Conservation (phyloP, 2,329 filamentous ascomycete genomes). For the Onygenales sp. region DNA sequence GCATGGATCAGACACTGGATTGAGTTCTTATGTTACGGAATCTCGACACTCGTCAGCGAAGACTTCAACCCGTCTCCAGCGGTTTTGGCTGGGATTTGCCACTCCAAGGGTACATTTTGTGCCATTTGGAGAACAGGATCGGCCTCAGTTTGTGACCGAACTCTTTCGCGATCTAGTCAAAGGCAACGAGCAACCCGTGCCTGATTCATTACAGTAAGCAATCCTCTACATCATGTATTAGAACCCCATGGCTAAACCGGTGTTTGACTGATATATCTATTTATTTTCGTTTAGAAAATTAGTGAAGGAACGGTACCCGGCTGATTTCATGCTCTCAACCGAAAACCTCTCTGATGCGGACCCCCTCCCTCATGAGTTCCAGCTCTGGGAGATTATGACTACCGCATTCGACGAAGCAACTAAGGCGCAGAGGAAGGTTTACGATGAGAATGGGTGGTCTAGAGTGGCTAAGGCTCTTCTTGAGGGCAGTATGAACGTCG, state of each 20-base stretch:
- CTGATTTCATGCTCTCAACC: background rate
- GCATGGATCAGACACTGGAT: background rate
- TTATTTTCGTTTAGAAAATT: background rate
- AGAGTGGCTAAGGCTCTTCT: background rate
- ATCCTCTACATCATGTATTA: background rate
- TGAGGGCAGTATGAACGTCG: background rate
- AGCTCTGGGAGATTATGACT: background rate
- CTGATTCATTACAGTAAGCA: background rate
- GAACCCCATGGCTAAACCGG: background rate
- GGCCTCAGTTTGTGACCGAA: background rate
- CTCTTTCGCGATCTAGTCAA: background rate
- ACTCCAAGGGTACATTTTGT: background rate
- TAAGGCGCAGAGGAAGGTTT: background rate
- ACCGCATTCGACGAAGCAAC: background rate
- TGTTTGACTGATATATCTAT: background rate
- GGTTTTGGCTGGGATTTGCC: background rate
- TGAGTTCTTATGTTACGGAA: background rate
- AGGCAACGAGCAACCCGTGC: background rate
- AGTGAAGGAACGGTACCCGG: background rate
- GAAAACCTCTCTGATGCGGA: background rate
- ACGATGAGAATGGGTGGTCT: background rate
- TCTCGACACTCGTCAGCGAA: background rate
- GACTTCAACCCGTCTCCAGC: background rate
- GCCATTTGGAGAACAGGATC: background rate
- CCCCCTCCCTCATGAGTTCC: background rate